phyloP scores from a whole-genome alignment of 1,139 yeast genomes.

The Yamadazyma spencermartinsiae region DNA sequence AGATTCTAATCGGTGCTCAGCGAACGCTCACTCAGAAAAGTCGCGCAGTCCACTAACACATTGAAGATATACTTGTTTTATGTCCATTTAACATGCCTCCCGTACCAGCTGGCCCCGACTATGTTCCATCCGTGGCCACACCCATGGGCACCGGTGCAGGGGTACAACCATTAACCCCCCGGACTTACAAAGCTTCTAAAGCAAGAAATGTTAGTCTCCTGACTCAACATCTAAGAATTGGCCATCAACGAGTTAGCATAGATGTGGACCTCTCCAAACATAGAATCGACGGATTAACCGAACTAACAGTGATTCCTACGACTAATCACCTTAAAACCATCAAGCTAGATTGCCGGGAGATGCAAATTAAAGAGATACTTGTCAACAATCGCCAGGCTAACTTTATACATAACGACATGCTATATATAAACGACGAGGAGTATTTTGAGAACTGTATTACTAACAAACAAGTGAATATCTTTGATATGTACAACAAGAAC shows the following conservation, averaged over 20 bases:
- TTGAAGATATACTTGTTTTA: too few relatives aligned
- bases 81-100: constrained; percentile 22
- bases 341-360: constrained; percentile 79
- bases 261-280: constrained; percentile 64
- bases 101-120: constrained; percentile 17
- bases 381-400: constrained; percentile 51
- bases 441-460: constrained; percentile 20
- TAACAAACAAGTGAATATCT: constrained; percentile 27
- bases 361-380: constrained; percentile 60
- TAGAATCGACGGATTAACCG: constrained; percentile 71
- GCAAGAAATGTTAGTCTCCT: constrained; percentile 26
- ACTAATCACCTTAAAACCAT: constrained; percentile 58
- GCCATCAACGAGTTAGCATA: constrained; percentile 67
- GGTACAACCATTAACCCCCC: constrained; percentile 19
- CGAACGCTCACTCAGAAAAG: too few relatives aligned
- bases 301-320: constrained; percentile 74
- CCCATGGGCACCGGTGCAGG: constrained; percentile 13
- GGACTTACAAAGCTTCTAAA: constrained; percentile 21
- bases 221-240: constrained; percentile 51
- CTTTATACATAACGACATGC: constrained; percentile 39
- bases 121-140: constrained; percentile 11
- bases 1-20: too few relatives aligned
- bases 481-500: constrained; percentile 45
- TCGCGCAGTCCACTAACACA: too few relatives aligned
- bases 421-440: constrained; percentile 39